Percentiles rank a stretch among this genome's conserved stretches.
These are phyloP conservation scores for Trifolium repens DNA, from an alignment of 306 rosid species.

Conservation along the genomic window DNA sequence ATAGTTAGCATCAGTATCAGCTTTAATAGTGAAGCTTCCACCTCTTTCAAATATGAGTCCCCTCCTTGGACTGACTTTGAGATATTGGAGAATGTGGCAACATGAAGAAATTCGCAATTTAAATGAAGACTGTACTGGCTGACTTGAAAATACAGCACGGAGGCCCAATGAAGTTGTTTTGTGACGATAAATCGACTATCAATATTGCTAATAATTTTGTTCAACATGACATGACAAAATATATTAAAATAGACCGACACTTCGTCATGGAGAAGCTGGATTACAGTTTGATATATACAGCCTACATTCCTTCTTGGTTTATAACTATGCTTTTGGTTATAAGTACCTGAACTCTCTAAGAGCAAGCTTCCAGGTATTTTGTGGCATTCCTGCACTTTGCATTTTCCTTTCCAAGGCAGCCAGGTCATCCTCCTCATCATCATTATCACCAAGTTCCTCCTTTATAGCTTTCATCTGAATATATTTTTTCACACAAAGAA, in stretches of 20 bases:
- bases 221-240: neutral
- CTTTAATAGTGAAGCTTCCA: neutral
- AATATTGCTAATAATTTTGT: neutral
- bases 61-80: neutral
- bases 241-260: neutral
- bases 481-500: slow-evolving; percentile 39
- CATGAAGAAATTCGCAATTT: neutral
- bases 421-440: slow-evolving; percentile 95
- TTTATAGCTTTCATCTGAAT: slow-evolving; percentile 96
- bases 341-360: slow-evolving; percentile 85
- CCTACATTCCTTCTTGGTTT: neutral
- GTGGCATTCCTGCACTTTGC: slow-evolving; percentile 98
- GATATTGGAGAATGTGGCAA: neutral
- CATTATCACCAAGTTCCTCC: slow-evolving; percentile 98
- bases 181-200: neutral
- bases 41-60: neutral
- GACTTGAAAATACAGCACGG: neutral
- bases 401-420: slow-evolving; percentile 90
- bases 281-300: neutral
- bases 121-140: neutral
- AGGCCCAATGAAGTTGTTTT: neutral
- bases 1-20: neutral
- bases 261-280: neutral
- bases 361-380: slow-evolving; percentile 93
- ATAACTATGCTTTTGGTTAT: slow-evolving; percentile 13